These are phyloP conservation scores for Aspergillus tanneri DNA, from an alignment of 2,329 filamentous ascomycete species.

Conservation along the genomic window DNA sequence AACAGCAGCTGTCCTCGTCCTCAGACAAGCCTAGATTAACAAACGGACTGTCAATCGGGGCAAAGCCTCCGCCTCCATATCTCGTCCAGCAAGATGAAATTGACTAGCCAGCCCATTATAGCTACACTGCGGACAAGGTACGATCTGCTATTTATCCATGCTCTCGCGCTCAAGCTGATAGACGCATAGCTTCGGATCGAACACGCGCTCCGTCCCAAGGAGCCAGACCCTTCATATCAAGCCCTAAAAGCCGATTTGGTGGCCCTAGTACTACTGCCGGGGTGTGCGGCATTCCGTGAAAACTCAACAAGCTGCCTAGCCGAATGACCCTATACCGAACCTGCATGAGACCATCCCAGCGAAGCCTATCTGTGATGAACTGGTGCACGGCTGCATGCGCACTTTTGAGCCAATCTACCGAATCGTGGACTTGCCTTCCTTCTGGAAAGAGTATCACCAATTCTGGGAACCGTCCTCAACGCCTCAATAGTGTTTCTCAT, in stretches of 20 bases:
- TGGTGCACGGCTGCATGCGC: constrained; percentile 26
- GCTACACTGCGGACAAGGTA: constrained; percentile 14
- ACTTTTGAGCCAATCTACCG: constrained; percentile 35
- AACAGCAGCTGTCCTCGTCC: constrained; percentile 5
- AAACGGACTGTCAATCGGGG: constrained; percentile 1
- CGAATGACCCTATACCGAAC: constrained; percentile 23
- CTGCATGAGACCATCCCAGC: constrained; percentile 21
- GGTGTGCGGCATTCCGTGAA: constrained; percentile 24
- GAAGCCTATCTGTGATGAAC: constrained; percentile 21
- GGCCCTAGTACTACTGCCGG: constrained; percentile 16
- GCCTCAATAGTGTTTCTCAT: constrained; percentile 22
- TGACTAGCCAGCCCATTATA: constrained; percentile 18
- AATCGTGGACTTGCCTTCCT: constrained; percentile 36
- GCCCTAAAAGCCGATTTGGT: constrained; percentile 15
- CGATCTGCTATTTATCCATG: not conserved
- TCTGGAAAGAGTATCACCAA: constrained; percentile 31
- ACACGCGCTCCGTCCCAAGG: constrained; percentile 6
- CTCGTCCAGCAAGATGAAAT: constrained; percentile 13
- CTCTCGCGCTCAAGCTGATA: not conserved
- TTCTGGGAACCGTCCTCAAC: constrained; percentile 28
- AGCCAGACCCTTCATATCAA: constrained; percentile 10
- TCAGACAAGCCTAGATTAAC: not conserved
- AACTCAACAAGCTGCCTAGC: constrained; percentile 12
- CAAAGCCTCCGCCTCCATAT: constrained; percentile 9
- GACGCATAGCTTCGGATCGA: constrained; percentile 10